Conservation (phyloP, 148 eudicot species). For the Heliosperma pusillum region DNA sequence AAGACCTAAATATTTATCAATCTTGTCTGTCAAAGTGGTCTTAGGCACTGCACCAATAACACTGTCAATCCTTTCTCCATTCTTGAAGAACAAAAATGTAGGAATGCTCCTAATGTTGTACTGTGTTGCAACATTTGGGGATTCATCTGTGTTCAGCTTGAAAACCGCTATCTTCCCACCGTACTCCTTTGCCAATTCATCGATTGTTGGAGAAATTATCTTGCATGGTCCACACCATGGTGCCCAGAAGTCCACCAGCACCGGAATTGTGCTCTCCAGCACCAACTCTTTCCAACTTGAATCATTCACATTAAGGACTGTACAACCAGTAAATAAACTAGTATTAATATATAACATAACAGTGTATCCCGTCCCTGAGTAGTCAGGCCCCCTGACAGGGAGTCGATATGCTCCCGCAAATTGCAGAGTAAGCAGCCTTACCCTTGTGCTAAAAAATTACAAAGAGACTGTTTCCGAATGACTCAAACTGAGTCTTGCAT, state of each 20-base stretch:
- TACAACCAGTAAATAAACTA: neutral
- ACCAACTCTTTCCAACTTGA: conserved; percentile 47
- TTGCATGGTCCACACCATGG: conserved; percentile 80
- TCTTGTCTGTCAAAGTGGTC: conserved; percentile 42
- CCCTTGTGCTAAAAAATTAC: no score
- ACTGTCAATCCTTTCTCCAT: conserved; percentile 62
- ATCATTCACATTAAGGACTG: conserved; percentile 47
- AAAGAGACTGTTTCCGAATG: no score
- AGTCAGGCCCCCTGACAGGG: no score
- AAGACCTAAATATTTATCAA: conserved; percentile 51
- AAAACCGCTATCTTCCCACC: conserved; percentile 49
- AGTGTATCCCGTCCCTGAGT: no score
- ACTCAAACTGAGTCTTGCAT: no score
- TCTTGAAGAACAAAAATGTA: conserved; percentile 58
- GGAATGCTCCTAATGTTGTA: conserved; percentile 69
- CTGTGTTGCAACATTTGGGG: conserved; percentile 49
- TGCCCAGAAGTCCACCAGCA: conserved; percentile 76
- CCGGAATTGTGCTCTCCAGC: conserved; percentile 42
- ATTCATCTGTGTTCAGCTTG: conserved; percentile 71
- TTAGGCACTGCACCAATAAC: conserved; percentile 70
- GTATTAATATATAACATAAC: no score
- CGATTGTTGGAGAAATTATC: conserved; percentile 57
- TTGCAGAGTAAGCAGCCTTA: no score
- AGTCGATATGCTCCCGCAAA: no score
- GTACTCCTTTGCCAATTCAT: conserved; percentile 70